Conservation (phyloP, 306 rosid genomes). For the Begonia fuchsioides region DNA sequence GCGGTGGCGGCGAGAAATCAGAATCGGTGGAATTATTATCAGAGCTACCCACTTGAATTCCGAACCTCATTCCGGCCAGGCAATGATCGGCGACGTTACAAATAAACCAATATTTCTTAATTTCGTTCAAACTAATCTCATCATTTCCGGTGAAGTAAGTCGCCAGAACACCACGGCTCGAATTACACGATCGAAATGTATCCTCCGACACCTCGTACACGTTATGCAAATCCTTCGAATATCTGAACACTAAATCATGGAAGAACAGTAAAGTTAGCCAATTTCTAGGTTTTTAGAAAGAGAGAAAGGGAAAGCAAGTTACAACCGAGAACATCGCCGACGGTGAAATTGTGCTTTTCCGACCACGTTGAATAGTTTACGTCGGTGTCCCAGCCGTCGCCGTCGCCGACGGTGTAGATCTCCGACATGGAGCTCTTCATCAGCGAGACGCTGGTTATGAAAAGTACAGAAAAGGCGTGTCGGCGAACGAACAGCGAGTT, state of each 20-base stretch:
- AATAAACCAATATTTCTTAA: slow-evolving; percentile 25
- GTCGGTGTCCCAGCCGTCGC: slow-evolving; percentile 17
- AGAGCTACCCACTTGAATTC: slow-evolving; percentile 11
- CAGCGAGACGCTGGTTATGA: background rate
- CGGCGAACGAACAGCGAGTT: background rate
- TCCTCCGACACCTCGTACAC: slow-evolving; percentile 17
- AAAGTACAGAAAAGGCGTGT: background rate
- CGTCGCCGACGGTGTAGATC: slow-evolving; percentile 20
- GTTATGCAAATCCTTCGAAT: slow-evolving; percentile 16
- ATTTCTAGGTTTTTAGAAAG: no score
- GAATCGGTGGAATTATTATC: background rate
- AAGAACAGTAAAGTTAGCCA: background rate
- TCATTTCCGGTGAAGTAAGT: slow-evolving; percentile 23
- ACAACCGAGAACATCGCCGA: slow-evolving; percentile 25
- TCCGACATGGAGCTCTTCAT: slow-evolving; percentile 7
- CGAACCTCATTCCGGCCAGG: slow-evolving; percentile 24
- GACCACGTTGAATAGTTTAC: slow-evolving; percentile 20
- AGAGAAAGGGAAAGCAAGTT: no score
- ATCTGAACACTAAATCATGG: slow-evolving; percentile 19
- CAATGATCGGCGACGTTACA: slow-evolving; percentile 24
- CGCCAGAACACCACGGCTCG: slow-evolving; percentile 16
- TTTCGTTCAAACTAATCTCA: slow-evolving; percentile 13
- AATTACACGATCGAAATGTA: slow-evolving; percentile 20
- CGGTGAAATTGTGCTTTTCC: slow-evolving; percentile 11
- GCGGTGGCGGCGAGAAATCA: background rate